Percentiles rank a stretch among this genome's conserved stretches.
Conservation (phyloP, 169 alveolate genomes). For the Plasmodium vivax region DNA sequence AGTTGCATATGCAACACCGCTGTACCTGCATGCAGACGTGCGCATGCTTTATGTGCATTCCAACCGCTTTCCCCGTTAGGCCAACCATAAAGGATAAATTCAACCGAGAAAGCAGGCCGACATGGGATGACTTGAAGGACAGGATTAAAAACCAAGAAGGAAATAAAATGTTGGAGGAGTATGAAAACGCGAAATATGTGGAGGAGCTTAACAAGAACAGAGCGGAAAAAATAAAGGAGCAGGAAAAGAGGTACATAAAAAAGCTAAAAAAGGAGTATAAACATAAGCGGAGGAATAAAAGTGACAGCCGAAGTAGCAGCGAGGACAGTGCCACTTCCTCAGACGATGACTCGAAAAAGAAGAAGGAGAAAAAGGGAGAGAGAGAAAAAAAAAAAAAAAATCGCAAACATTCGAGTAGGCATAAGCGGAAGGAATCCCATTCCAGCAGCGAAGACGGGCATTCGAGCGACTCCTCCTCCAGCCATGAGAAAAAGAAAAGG, state of each 20-base stretch:
- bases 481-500: constrained; percentile 18
- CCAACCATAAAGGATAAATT: constrained; percentile 72
- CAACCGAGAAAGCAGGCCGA: constrained; percentile 72
- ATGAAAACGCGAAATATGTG: constrained; percentile 62
- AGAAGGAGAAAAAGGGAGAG: constrained; percentile 9
- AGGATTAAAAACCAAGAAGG: constrained; percentile 74
- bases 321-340: constrained; percentile 15
- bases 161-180: constrained; percentile 61
- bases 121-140: constrained; percentile 73
- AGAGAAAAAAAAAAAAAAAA: constrained; percentile 17
- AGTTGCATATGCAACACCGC: not conserved
- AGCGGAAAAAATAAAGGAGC: constrained; percentile 69
- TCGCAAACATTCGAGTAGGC: not conserved
- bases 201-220: constrained; percentile 69
- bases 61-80: not conserved
- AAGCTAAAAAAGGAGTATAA: constrained; percentile 71
- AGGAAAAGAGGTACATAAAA: constrained; percentile 73
- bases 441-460: constrained; percentile 25
- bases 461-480: constrained; percentile 6
- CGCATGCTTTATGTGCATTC: not conserved
- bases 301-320: constrained; percentile 11
- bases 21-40: not conserved
- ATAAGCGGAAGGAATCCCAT: not conserved
- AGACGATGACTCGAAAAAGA: constrained; percentile 31
- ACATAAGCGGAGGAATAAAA: constrained; percentile 42